Evolutionary conservation across 805 yeast genomes (phyloP).

Genomic region (Starmerella apis): DNA sequence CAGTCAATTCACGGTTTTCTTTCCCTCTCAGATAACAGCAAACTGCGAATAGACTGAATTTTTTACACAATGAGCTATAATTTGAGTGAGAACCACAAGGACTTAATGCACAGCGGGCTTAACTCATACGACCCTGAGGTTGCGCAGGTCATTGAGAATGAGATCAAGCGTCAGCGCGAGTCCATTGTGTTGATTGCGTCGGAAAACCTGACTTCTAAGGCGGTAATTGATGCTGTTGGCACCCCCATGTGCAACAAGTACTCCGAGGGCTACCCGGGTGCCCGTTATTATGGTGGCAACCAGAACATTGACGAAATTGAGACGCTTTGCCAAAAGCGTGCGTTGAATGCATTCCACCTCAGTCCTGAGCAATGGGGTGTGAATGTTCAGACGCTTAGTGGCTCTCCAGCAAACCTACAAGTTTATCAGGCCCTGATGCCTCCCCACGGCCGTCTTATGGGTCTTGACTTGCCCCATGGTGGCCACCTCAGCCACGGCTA

Average conservation of each 20-base stretch:
- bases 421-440: slow-evolving; percentile 92
- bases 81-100: slow-evolving; percentile 30
- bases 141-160: slow-evolving; percentile 43
- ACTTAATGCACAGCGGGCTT: slow-evolving; percentile 24
- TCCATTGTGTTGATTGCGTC: slow-evolving; percentile 92
- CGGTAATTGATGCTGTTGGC: slow-evolving; percentile 93
- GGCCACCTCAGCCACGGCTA: slow-evolving; percentile 98
- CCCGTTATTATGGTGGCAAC: slow-evolving; percentile 97
- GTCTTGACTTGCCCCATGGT: slow-evolving; percentile 95
- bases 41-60: too few relatives aligned
- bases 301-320: slow-evolving; percentile 94
- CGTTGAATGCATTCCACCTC: slow-evolving; percentile 76
- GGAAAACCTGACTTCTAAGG: slow-evolving; percentile 91
- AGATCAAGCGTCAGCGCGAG: slow-evolving; percentile 82
- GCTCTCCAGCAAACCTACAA: slow-evolving; percentile 96
- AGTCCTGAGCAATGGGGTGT: slow-evolving; percentile 90
- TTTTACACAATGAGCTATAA: slow-evolving; percentile 22
- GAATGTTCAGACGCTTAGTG: slow-evolving; percentile 91
- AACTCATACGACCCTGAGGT: slow-evolving; percentile 35
- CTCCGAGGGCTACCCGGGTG: slow-evolving; percentile 99
- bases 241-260: slow-evolving; percentile 97
- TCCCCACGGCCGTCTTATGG: slow-evolving; percentile 96
- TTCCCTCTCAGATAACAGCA: too few relatives aligned
- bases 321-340: slow-evolving; percentile 84
- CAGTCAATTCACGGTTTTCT: too few relatives aligned